Conservation (phyloP, 805 yeast species). For the Lachancea quebecensis region DNA sequence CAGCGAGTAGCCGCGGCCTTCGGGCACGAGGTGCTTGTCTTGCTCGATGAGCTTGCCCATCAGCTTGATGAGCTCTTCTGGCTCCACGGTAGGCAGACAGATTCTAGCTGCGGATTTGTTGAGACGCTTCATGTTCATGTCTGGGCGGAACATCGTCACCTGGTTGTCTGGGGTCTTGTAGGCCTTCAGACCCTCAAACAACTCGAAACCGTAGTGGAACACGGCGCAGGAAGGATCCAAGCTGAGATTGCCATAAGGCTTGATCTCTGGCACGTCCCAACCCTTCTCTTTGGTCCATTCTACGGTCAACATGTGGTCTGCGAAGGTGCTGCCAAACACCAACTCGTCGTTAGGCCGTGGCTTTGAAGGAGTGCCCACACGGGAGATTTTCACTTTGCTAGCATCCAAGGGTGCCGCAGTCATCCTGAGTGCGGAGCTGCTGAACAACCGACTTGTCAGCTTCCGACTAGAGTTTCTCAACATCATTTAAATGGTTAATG, state of each 20-base stretch:
- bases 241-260: slow-evolving; percentile 69
- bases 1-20: slow-evolving; percentile 81
- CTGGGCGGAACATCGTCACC: slow-evolving; percentile 82
- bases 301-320: slow-evolving; percentile 81
- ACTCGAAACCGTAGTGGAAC: slow-evolving; percentile 90
- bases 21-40: slow-evolving; percentile 76
- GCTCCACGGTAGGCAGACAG: slow-evolving; percentile 80
- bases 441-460: slow-evolving; percentile 3
- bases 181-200: slow-evolving; percentile 95
- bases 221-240: slow-evolving; percentile 88
- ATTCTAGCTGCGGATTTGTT: slow-evolving; percentile 83
- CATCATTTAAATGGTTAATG: not conserved
- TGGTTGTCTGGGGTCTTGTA: slow-evolving; percentile 59
- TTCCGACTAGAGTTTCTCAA: slow-evolving; percentile 2
- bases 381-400: slow-evolving; percentile 44
- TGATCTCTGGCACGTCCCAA: slow-evolving; percentile 85
- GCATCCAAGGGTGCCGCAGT: slow-evolving; percentile 44
- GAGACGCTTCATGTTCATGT: slow-evolving; percentile 88
- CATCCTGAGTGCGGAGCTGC: slow-evolving; percentile 3
- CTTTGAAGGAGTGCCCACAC: slow-evolving; percentile 42
- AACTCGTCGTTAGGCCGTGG: slow-evolving; percentile 56
- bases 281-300: slow-evolving; percentile 76
- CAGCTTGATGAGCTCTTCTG: slow-evolving; percentile 65
- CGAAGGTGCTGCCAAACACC: slow-evolving; percentile 68
- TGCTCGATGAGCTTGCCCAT: slow-evolving; percentile 68